phyloP scores from a whole-genome alignment of 192 early-diverging fungal species.

The Diversispora eburnea region DNA sequence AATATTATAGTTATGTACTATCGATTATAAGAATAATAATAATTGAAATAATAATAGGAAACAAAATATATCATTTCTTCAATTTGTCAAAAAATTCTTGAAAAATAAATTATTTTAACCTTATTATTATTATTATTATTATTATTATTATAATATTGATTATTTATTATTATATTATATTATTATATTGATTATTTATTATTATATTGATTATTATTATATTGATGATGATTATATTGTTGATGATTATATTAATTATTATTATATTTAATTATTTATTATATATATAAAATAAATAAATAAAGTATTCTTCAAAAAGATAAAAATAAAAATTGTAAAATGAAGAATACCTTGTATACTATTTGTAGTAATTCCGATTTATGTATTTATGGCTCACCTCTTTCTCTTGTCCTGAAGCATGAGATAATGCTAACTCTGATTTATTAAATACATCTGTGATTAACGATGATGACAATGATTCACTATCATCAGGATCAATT shows the following conservation, averaged over 20 bases:
- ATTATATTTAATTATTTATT: too few relatives aligned
- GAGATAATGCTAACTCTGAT: slow-evolving; percentile 12
- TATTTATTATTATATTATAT: not conserved
- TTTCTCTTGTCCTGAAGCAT: slow-evolving; percentile 16
- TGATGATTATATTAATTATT: too few relatives aligned
- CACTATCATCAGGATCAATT: not conserved
- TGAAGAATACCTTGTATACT: not conserved
- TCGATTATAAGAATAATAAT: not conserved
- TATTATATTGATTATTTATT: too few relatives aligned
- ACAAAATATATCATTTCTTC: not conserved
- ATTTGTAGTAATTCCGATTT: not conserved
- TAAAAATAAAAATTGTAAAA: not conserved
- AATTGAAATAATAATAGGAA: not conserved
- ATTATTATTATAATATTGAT: not conserved
- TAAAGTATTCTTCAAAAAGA: not conserved
- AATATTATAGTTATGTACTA: slow-evolving; percentile 51
- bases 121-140: not conserved
- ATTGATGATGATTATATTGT: too few relatives aligned
- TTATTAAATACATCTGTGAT: slow-evolving; percentile 29
- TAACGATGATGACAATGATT: not conserved
- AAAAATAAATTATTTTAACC: not conserved
- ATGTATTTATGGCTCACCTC: slow-evolving; percentile 6
- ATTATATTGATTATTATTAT: too few relatives aligned
- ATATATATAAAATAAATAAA: too few relatives aligned
- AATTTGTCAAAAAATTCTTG: not conserved